A percentile compares a stretch with the other conserved stretches of the same genome.
Evolutionary conservation across 129 eudicot species (phyloP).

Genomic region (Pseudognaphalium luteoalbum): DNA sequence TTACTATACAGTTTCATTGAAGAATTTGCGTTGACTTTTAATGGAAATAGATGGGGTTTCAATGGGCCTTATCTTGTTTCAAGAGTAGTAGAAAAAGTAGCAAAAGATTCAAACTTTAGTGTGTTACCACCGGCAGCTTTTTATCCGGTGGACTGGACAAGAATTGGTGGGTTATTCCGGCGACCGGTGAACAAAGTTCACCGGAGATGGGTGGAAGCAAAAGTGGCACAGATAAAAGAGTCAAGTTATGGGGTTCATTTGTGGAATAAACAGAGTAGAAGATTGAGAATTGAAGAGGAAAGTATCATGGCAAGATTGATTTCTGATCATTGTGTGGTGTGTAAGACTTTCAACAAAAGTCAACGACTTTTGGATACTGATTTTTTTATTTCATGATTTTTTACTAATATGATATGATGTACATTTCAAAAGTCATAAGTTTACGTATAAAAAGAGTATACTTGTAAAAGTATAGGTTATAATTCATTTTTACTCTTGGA

Average conservation of each 20-base stretch:
- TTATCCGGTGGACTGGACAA: conserved; percentile 77
- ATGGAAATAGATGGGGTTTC: conserved; percentile 85
- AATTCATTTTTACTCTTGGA: background rate
- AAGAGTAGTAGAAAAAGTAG: conserved; percentile 49
- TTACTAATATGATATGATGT: background rate
- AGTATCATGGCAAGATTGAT: conserved; percentile 62
- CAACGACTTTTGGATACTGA: conserved; percentile 14
- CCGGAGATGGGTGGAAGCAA: conserved; percentile 54
- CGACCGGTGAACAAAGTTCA: conserved; percentile 38
- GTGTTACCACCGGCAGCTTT: conserved; percentile 68
- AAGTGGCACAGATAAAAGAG: conserved; percentile 42
- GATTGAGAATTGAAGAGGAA: conserved; percentile 64
- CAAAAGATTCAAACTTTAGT: conserved; percentile 30
- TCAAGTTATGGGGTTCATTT: conserved; percentile 70
- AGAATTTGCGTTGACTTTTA: conserved; percentile 67
- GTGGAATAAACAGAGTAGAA: conserved; percentile 77
- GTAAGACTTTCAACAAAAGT: conserved; percentile 43
- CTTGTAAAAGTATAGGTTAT: background rate
- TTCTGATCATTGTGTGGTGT: conserved; percentile 56
- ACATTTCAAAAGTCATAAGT: background rate
- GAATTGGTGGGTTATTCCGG: conserved; percentile 45
- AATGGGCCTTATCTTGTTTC: conserved; percentile 90
- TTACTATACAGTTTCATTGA: conserved; percentile 66
- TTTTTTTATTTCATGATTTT: conserved; percentile 7
- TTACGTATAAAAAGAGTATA: background rate